A percentile compares a stretch with the other conserved stretches of the same genome.
phyloP scores from a whole-genome alignment of 2,329 filamentous ascomycete genomes.

The Plenodomus biglobosus region DNA sequence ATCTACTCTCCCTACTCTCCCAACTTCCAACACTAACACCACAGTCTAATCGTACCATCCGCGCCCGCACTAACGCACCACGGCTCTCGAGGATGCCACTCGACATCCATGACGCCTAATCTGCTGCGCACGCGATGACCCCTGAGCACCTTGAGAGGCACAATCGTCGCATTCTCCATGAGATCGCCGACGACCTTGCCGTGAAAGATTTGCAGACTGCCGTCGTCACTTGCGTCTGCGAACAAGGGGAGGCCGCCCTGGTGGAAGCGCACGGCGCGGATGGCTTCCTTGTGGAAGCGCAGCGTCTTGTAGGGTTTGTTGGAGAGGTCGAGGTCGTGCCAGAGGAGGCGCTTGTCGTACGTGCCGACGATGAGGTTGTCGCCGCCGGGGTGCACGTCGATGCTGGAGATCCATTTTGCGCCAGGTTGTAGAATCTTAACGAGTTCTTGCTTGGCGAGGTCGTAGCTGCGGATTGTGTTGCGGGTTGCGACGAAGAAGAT shows the following conservation, averaged over 20 bases:
- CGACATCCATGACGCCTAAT: slow-evolving; percentile 87
- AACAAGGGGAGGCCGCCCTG: slow-evolving; percentile 78
- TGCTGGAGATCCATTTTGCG: slow-evolving; percentile 89
- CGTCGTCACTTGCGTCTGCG: slow-evolving; percentile 93
- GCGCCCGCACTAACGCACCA: slow-evolving; percentile 95
- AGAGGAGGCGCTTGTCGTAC: slow-evolving; percentile 89
- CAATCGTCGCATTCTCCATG: slow-evolving; percentile 95
- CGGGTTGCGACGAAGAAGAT: slow-evolving; percentile 97
- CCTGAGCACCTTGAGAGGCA: slow-evolving; percentile 89
- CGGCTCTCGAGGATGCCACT: slow-evolving; percentile 93
- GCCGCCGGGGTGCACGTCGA: slow-evolving; percentile 89
- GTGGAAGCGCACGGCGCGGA: slow-evolving; percentile 87
- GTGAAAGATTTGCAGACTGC: slow-evolving; percentile 93
- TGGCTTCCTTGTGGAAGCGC: slow-evolving; percentile 89
- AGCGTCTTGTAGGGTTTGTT: slow-evolving; percentile 93
- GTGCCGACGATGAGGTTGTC: slow-evolving; percentile 94
- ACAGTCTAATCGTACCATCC: slow-evolving; percentile 88
- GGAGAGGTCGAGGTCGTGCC: slow-evolving; percentile 95
- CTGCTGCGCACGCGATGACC: slow-evolving; percentile 86
- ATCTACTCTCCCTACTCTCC: too few relatives aligned
- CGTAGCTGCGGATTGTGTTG: slow-evolving; percentile 89
- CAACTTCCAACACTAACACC: too few relatives aligned
- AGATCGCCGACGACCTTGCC: slow-evolving; percentile 92
- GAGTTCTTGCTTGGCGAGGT: slow-evolving; percentile 86
- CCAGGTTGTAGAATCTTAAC: slow-evolving; percentile 93